Conservation (phyloP, 305 asterid genomes). For the Solanum chacoense region DNA sequence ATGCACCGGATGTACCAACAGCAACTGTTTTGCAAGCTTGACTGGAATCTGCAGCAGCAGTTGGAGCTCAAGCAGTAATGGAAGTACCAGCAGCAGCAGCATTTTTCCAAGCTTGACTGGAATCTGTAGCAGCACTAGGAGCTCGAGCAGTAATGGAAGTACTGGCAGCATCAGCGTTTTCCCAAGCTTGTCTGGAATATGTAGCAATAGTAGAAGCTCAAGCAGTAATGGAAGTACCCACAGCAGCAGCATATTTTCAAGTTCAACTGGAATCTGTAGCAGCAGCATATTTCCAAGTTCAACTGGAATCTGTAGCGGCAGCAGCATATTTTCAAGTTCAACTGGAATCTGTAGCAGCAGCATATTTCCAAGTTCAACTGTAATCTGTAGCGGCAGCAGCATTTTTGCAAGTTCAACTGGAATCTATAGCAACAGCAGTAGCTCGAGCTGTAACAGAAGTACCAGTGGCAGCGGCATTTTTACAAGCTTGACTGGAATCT, state of each 20-base stretch:
- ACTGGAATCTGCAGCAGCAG: not conserved
- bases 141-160: slow-evolving; percentile 39
- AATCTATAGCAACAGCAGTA: not conserved
- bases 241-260: not conserved
- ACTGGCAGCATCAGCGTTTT: slow-evolving; percentile 40
- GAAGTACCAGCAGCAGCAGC: not conserved
- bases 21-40: not conserved
- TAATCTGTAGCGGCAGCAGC: not conserved
- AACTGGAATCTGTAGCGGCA: not conserved
- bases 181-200: slow-evolving; percentile 48
- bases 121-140: slow-evolving; percentile 26
- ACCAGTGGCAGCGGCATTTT: not conserved
- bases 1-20: not conserved
- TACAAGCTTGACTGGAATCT: slow-evolving; percentile 22
- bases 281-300: not conserved
- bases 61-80: not conserved
- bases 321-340: not conserved
- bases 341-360: not conserved
- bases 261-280: not conserved
- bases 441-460: not conserved
- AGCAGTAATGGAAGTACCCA: not conserved
- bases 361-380: not conserved
- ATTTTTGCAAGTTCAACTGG: slow-evolving; percentile 8
- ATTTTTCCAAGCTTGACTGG: slow-evolving; percentile 13
- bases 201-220: not conserved